These are phyloP conservation scores for Coniella lustricola DNA, from an alignment of 2,329 filamentous ascomycete species.

Conservation along the genomic window DNA sequence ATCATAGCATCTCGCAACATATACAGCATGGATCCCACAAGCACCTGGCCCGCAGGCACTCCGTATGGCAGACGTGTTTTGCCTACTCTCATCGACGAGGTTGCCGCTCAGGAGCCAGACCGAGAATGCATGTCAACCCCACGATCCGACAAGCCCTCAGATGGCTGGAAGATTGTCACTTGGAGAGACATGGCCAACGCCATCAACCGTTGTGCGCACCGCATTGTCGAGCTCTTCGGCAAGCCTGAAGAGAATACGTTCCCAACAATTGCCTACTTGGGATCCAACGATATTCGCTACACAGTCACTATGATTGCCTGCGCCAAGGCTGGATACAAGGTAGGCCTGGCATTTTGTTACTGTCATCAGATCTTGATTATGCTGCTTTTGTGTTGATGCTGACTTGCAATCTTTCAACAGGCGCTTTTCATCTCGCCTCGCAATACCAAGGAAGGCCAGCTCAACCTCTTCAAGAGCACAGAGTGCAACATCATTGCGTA, in stretches of 20 bases:
- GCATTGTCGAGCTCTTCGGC: constrained; percentile 11
- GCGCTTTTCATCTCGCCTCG: constrained; percentile 38
- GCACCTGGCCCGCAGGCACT: neutral
- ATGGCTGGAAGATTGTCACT: constrained; percentile 12
- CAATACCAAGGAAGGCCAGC: constrained; percentile 37
- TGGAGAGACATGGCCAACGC: constrained; percentile 14
- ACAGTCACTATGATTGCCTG: constrained; percentile 11
- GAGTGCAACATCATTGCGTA: constrained; percentile 34
- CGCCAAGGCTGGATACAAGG: constrained; percentile 17
- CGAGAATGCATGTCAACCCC: constrained; percentile 15
- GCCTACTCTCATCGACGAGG: constrained; percentile 14
- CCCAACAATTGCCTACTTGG: constrained; percentile 14
- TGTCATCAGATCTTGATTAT: no score
- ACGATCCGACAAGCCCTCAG: constrained; percentile 5
- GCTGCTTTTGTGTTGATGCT: no score
- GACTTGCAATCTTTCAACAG: constrained; percentile 14
- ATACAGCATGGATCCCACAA: constrained; percentile 10
- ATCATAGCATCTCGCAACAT: no score
- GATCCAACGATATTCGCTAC: constrained; percentile 14
- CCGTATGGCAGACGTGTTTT: constrained; percentile 13
- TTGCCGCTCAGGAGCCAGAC: constrained; percentile 8
- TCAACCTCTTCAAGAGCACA: constrained; percentile 37
- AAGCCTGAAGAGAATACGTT: constrained; percentile 9
- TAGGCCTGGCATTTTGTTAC: constrained; percentile 1
- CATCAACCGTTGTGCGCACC: constrained; percentile 12